Evolutionary conservation across 352 stramenopile genomes (phyloP), one percentile per base, ranked within the genome.

Genomic region (Pythium utonaiense): DNA sequence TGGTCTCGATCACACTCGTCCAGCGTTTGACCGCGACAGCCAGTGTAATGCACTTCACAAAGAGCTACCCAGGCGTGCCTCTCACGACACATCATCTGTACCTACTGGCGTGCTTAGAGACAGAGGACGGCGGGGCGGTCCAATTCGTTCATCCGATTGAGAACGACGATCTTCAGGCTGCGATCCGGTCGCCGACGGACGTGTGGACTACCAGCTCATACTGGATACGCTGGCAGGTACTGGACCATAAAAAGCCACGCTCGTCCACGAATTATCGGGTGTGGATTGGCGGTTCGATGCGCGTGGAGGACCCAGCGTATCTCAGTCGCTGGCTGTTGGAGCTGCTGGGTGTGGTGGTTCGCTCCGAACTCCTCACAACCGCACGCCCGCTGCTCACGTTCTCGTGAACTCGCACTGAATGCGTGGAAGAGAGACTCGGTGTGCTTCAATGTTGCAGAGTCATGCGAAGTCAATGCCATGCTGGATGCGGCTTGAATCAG

Each of bases 161-260:
- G 22, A 36, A 24, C 6, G 50, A 27, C 0, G 50, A 60, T 1
- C 17, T 66, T 5, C 58, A 60, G 22, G 38, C 41, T 25, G 58
- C 52, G 50, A 53, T 36, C 28, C 30, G 25, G 19, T 28, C 31
- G 9, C 38, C 38, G 0, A 55, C 50, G 5, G 50, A 59, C 24
- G 58, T 45, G 40, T 66, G 58, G 58, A 42, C 48, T 12, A 53
- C 51, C 17, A 52, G 58, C 24, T 60, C 41, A 4, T 24, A 60
- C 28, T 66, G 58, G 58, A 22, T 66, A 14, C 58, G 51, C 2
- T 66, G 58, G 58, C 50, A 66, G 13, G n/a, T 60, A 8, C 40
- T 50, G 7, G 51, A 55, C 10, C 38, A 44, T 24, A 55, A 58
- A 7, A 28, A 44, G 36, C 36, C 36, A 22, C 36, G 36, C 1